Percentiles rank a stretch among this genome's conserved stretches.
Conservation (phyloP, 106 monocot species). For the Dendrobium officinale region DNA sequence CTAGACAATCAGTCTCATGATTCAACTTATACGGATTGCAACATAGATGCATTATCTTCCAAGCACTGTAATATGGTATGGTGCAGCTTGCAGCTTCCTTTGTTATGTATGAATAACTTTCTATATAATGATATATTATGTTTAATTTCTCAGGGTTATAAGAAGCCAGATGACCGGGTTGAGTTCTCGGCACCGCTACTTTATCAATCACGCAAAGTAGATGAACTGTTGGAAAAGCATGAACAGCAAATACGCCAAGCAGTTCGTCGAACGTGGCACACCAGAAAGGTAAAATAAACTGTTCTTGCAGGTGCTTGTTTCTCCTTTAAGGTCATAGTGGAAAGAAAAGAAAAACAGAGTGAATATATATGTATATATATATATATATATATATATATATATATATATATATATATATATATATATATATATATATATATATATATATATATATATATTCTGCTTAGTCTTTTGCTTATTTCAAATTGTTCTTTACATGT, state of each 20-base stretch:
- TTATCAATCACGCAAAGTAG: constrained; percentile 39
- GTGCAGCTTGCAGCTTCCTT: not conserved
- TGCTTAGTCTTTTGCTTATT: too few relatives aligned
- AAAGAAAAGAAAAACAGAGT: not conserved
- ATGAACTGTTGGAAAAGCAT: constrained; percentile 55
- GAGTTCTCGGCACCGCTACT: constrained; percentile 60
- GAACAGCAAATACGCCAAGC: constrained; percentile 47
- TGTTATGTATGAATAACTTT: not conserved
- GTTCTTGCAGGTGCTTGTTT: not conserved
- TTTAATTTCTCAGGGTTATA: constrained; percentile 20
- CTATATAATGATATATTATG: not conserved
- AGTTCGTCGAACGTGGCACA: constrained; percentile 46
- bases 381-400: too few relatives aligned
- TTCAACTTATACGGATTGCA: constrained; percentile 13
- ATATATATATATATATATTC: too few relatives aligned
- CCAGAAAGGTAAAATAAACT: constrained; percentile 33
- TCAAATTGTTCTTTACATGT: too few relatives aligned
- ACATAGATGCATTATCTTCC: constrained; percentile 13
- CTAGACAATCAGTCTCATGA: constrained; percentile 19
- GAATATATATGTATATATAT: too few relatives aligned
- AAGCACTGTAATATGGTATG: constrained; percentile 29
- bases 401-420: too few relatives aligned
- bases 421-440: too few relatives aligned
- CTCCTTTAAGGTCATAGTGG: not conserved
- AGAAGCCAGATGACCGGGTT: constrained; percentile 32